These are phyloP conservation scores for Aspergillus chevalieri DNA, from an alignment of 2,329 filamentous ascomycete genomes.

Conservation along the genomic window DNA sequence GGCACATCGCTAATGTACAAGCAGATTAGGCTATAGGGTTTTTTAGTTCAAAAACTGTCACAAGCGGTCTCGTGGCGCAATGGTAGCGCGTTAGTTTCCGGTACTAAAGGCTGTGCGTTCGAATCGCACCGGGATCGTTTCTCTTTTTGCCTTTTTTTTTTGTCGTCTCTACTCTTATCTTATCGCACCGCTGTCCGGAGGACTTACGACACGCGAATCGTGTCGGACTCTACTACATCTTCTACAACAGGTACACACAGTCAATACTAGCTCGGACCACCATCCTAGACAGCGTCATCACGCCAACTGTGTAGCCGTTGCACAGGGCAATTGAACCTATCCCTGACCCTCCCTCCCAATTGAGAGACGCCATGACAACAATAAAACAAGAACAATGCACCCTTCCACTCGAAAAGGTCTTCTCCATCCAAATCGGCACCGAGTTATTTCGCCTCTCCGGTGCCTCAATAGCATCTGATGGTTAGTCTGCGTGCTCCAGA, in stretches of 20 bases:
- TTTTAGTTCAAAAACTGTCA: background rate
- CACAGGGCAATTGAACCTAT: too few species aligned
- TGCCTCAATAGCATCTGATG: slow-evolving; percentile 65
- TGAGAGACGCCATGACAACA: background rate
- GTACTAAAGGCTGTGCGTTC: slow-evolving; percentile 7
- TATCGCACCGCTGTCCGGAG: background rate
- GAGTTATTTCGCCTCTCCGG: slow-evolving; percentile 64
- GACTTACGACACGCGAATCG: too few species aligned
- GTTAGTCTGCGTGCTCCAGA: slow-evolving; percentile 39
- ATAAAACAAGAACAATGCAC: slow-evolving; percentile 10
- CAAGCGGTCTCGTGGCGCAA: slow-evolving; percentile 8
- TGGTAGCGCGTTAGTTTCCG: slow-evolving; percentile 12
- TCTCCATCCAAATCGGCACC: slow-evolving; percentile 64
- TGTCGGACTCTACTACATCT: too few species aligned
- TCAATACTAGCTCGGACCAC: too few species aligned
- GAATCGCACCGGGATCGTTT: slow-evolving; percentile 8
- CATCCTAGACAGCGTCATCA: too few species aligned
- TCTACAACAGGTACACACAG: too few species aligned
- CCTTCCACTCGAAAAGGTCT: slow-evolving; percentile 56
- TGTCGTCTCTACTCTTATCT: background rate
- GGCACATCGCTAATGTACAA: too few species aligned
- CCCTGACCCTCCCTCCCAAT: too few species aligned
- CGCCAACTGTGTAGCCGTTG: too few species aligned
- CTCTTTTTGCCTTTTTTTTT: background rate
- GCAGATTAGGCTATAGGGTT: fast-evolving